A percentile compares a stretch with the other conserved stretches of the same genome.
phyloP scores from a whole-genome alignment of 331 rosid genomes.

The Stylosanthes scabra region DNA sequence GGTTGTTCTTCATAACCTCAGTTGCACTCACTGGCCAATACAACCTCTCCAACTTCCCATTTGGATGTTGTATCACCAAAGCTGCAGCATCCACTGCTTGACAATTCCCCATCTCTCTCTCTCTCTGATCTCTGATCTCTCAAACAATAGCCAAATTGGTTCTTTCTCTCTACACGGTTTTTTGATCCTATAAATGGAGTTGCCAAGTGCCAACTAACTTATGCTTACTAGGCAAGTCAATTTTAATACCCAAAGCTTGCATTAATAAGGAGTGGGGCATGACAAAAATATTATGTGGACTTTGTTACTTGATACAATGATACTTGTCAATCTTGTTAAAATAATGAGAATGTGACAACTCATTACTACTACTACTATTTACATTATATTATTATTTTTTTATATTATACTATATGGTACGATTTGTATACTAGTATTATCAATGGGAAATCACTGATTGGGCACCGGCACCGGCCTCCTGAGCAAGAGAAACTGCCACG shows the following conservation, averaged over 20 bases:
- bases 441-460: constrained; percentile 32
- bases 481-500: constrained; percentile 60
- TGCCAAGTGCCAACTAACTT: constrained; percentile 50
- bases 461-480: constrained; percentile 45
- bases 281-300: constrained; percentile 22
- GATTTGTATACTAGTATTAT: not conserved
- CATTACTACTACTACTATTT: not conserved
- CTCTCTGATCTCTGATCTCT: not conserved
- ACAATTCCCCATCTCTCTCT: constrained; percentile 78
- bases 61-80: constrained; percentile 93
- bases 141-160: no score
- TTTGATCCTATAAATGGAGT: constrained; percentile 41
- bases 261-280: constrained; percentile 27
- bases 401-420: not conserved
- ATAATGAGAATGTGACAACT: constrained; percentile 21
- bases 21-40: constrained; percentile 80
- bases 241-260: constrained; percentile 40
- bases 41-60: constrained; percentile 84
- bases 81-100: constrained; percentile 99
- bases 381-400: not conserved
- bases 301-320: constrained; percentile 23
- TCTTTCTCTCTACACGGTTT: constrained; percentile 60
- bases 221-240: constrained; percentile 42
- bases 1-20: constrained; percentile 86
- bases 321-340: not conserved